Conservation (phyloP, 2,329 filamentous ascomycete genomes). For the Gnomoniopsis smithogilvyi region DNA sequence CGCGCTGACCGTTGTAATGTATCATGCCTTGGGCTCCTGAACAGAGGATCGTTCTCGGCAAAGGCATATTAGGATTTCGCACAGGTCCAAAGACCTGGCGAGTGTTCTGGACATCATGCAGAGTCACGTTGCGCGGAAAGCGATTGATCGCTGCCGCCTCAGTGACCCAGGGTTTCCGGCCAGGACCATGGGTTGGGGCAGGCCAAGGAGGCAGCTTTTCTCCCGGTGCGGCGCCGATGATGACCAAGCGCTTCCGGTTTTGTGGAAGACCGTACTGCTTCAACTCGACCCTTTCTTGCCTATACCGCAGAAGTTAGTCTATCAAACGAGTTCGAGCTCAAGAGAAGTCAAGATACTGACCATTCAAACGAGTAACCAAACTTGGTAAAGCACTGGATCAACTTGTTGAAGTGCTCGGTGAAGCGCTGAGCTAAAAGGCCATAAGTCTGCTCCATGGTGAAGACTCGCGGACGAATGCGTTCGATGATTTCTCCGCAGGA, state of each 20-base stretch:
- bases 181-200: constrained; percentile 49
- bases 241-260: constrained; percentile 47
- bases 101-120: constrained; percentile 36
- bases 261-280: constrained; percentile 50
- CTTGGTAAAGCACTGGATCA: constrained; percentile 63
- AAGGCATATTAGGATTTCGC: constrained; percentile 43
- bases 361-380: constrained; percentile 69
- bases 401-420: constrained; percentile 50
- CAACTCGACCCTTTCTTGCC: constrained; percentile 47
- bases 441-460: constrained; percentile 77
- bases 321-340: not conserved
- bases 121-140: constrained; percentile 26
- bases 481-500: constrained; percentile 53
- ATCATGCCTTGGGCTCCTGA: constrained; percentile 54
- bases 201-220: constrained; percentile 68
- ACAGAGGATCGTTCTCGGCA: constrained; percentile 61
- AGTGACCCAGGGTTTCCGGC: constrained; percentile 38
- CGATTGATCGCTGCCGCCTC: constrained; percentile 39
- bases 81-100: constrained; percentile 25
- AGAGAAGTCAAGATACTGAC: constrained; percentile 25
- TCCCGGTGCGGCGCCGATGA: constrained; percentile 63
- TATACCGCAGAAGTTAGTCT: too few relatives aligned
- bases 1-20: constrained; percentile 61
- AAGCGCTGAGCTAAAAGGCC: constrained; percentile 58
- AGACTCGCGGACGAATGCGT: constrained; percentile 59